Conservation (phyloP, 441 rosid species). For the Biscutella laevigata region DNA sequence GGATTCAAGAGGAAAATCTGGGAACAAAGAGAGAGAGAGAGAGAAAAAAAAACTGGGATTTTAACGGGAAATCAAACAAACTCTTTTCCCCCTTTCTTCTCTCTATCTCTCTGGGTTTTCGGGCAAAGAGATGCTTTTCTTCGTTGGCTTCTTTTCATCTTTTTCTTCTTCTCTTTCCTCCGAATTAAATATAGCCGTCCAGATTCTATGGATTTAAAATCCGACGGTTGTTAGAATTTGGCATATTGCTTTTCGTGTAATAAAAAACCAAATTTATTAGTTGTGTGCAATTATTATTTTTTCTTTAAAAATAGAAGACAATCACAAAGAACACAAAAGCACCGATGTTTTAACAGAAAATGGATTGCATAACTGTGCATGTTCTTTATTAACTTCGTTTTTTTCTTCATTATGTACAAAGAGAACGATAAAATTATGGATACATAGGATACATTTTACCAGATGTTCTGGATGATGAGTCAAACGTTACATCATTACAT, state of each 20-base stretch:
- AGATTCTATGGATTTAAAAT: constrained; percentile 6
- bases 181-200: constrained; percentile 5
- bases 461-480: constrained; percentile 8
- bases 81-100: constrained; percentile 3
- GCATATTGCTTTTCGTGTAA: too few species aligned
- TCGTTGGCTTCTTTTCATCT: constrained; percentile 20
- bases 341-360: too few species aligned
- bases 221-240: constrained; percentile 3
- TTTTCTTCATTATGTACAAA: constrained; percentile 39
- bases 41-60: constrained; percentile 1
- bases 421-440: constrained; percentile 17
- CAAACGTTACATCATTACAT: constrained; percentile 38
- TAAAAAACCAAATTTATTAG: too few species aligned
- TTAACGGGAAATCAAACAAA: constrained; percentile 30
- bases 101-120: not conserved
- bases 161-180: not conserved
- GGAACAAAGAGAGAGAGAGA: constrained; percentile 3
- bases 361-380: too few species aligned
- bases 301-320: too few species aligned
- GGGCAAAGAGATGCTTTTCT: constrained; percentile 27
- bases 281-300: too few species aligned
- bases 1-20: not conserved
- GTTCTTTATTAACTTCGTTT: constrained; percentile 3
- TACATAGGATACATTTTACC: constrained; percentile 21
- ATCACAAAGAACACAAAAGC: too few species aligned